Conservation (phyloP, 2,329 filamentous ascomycete species). For the Rhynchosporium agropyri region DNA sequence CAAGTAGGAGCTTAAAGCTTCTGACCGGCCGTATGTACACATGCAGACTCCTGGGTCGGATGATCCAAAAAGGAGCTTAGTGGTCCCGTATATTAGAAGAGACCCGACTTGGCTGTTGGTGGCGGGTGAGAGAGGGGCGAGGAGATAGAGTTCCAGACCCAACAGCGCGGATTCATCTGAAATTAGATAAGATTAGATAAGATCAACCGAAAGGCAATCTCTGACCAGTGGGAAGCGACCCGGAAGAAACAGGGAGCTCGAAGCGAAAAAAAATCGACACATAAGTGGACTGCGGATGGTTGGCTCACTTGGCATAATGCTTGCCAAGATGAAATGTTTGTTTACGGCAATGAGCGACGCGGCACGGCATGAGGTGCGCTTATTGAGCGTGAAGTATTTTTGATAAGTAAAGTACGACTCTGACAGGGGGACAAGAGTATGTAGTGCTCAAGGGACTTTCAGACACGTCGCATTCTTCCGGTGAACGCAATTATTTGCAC, state of each 20-base stretch:
- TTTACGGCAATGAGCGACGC: constrained; percentile 8
- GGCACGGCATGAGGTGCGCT: background rate
- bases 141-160: background rate
- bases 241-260: background rate
- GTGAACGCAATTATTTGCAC: too few species aligned
- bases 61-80: background rate
- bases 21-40: constrained; percentile 6
- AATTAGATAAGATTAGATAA: constrained; percentile 17
- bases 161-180: background rate
- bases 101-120: background rate
- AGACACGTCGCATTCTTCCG: too few species aligned
- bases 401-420: too few species aligned
- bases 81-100: constrained; percentile 1
- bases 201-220: background rate
- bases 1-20: background rate
- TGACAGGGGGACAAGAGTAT: too few species aligned
- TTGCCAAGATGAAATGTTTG: constrained; percentile 10
- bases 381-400: background rate
- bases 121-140: background rate
- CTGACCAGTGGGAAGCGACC: constrained; percentile 8
- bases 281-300: background rate
- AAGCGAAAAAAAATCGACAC: background rate
- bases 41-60: constrained; percentile 12
- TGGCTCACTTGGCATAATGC: background rate
- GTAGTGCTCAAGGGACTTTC: too few species aligned